Percentiles rank a stretch among this genome's conserved stretches.
Evolutionary conservation across 2,329 filamentous ascomycete genomes (phyloP).

Genomic region (Akanthomyces dipterigenus): DNA sequence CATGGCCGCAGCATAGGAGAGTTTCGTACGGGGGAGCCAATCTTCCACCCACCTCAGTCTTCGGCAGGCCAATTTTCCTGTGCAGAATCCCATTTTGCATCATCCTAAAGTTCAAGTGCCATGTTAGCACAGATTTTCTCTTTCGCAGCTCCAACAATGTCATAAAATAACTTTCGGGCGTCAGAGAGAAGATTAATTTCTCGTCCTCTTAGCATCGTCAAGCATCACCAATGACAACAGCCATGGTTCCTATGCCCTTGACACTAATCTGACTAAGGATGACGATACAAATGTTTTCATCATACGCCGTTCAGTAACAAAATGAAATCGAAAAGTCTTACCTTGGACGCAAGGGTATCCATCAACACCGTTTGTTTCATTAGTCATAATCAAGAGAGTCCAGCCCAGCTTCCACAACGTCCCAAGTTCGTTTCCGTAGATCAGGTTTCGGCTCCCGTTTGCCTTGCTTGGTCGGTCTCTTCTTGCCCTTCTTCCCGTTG

Average conservation of each 20-base stretch:
- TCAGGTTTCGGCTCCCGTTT: conserved; percentile 50
- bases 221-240: conserved; percentile 24
- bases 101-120: not conserved
- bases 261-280: conserved; percentile 80
- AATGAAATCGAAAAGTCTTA: conserved; percentile 6
- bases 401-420: conserved; percentile 55
- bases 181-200: conserved; percentile 52
- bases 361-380: conserved; percentile 47
- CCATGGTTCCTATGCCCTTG: conserved; percentile 27
- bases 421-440: conserved; percentile 60
- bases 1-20: not conserved
- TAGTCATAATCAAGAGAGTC: conserved; percentile 55
- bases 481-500: conserved; percentile 24
- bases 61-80: not conserved
- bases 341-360: conserved; percentile 19
- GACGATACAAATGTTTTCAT: conserved; percentile 88
- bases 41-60: not conserved
- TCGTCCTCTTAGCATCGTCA: conserved; percentile 37
- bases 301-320: conserved; percentile 39
- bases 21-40: not conserved
- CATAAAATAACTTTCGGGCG: not conserved
- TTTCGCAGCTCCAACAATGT: not conserved
- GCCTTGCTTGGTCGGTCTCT: conserved; percentile 32
- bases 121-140: not conserved
- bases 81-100: not conserved